phyloP scores from a whole-genome alignment of 139 green algal genomes.

The Tetratostichococcus sp. region DNA sequence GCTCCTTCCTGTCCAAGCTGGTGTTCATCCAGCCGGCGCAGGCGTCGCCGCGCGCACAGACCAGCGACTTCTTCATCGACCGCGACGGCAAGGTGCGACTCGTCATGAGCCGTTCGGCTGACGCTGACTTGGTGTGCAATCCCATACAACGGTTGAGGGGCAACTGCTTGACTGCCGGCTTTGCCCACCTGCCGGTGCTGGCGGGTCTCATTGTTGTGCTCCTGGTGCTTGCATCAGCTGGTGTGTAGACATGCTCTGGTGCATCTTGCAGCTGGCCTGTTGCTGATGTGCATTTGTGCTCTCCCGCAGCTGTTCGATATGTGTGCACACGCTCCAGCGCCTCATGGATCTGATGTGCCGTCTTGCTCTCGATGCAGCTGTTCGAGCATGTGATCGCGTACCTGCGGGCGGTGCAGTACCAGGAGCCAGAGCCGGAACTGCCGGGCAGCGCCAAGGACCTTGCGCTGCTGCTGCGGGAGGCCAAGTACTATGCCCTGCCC shows the following conservation, averaged over 20 bases:
- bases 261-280: no score
- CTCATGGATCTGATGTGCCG: no score
- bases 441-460: constrained; percentile 22
- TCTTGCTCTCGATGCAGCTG: constrained; percentile 22
- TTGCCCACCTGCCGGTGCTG: no score
- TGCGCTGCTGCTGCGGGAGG: constrained; percentile 28
- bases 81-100: constrained; percentile 24
- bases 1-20: constrained; percentile 30
- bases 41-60: background rate
- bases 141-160: no score
- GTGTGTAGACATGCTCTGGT: no score
- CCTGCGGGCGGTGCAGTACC: constrained; percentile 25
- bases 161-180: no score
- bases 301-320: no score
- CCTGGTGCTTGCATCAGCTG: no score
- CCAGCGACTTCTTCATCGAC: constrained; percentile 38
- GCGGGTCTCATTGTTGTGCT: no score
- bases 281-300: no score
- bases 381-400: constrained; percentile 41
- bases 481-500: constrained; percentile 34
- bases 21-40: constrained; percentile 8
- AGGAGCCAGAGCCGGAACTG: constrained; percentile 17
- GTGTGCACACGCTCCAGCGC: background rate
- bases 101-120: background rate
- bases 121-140: background rate